Conservation (phyloP, 129 eudicot genomes). For the Chrysanthemum makinoi region DNA sequence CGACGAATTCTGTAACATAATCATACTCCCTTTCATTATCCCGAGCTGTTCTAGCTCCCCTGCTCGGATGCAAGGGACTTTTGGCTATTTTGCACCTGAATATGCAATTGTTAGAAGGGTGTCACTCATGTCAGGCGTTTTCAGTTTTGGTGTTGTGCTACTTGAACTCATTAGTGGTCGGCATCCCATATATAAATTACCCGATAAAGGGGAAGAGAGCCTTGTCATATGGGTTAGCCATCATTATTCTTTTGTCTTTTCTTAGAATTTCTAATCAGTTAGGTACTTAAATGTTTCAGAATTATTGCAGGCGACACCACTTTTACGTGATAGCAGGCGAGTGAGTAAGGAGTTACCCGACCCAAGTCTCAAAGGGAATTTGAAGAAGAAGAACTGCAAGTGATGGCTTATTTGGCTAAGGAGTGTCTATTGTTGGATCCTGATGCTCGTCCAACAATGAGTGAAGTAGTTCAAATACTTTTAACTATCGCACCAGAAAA, state of each 20-base stretch:
- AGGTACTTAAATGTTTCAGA: not conserved
- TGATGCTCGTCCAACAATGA: constrained; percentile 89
- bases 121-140: constrained; percentile 86
- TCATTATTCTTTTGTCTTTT: not conserved
- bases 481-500: constrained; percentile 66
- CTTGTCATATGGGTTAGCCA: constrained; percentile 86
- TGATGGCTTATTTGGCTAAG: constrained; percentile 91
- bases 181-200: constrained; percentile 58
- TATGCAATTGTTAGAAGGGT: constrained; percentile 82
- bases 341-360: constrained; percentile 80
- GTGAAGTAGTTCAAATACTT: constrained; percentile 93
- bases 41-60: constrained; percentile 90
- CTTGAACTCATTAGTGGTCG: constrained; percentile 85
- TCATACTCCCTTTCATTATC: no score
- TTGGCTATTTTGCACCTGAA: constrained; percentile 97
- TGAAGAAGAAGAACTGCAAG: constrained; percentile 83
- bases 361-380: constrained; percentile 63
- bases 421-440: constrained; percentile 95
- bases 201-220: constrained; percentile 70
- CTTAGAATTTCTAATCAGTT: not conserved
- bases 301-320: constrained; percentile 68
- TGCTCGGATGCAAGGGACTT: constrained; percentile 93
- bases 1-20: no score
- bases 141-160: constrained; percentile 96
- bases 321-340: constrained; percentile 66